These are phyloP conservation scores for Lyophyllum atratum DNA, from an alignment of 768 basidiomycete species.

Conservation along the genomic window DNA sequence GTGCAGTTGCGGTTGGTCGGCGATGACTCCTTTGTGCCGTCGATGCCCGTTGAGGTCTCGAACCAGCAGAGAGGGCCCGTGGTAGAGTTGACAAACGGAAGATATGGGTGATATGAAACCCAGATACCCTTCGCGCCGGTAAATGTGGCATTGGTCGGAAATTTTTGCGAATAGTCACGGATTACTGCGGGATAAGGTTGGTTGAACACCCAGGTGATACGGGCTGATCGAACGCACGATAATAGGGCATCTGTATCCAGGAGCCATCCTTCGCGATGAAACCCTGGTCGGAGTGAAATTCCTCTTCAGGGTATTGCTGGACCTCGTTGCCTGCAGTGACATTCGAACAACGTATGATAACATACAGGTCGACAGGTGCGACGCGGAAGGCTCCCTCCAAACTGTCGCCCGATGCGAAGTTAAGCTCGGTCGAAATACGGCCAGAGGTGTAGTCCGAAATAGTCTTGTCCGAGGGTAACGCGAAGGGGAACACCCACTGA, in stretches of 20 bases:
- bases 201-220: background rate
- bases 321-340: background rate
- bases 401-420: background rate
- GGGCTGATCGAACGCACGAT: background rate
- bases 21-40: background rate
- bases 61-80: background rate
- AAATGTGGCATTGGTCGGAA: background rate
- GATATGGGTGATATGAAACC: background rate
- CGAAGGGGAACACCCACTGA: background rate
- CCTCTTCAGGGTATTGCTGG: background rate
- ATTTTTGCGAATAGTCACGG: background rate
- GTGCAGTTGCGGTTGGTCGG: background rate
- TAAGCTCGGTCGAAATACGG: background rate
- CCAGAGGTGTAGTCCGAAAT: background rate
- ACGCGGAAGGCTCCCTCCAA: background rate
- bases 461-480: background rate
- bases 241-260: background rate
- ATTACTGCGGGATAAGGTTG: background rate
- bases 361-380: background rate
- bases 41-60: background rate
- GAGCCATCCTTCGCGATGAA: background rate
- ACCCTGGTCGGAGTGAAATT: background rate
- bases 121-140: background rate
- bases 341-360: background rate
- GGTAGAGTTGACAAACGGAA: background rate